Evolutionary conservation across 805 yeast species (phyloP).

Genomic region (Metschnikowia matae): DNA sequence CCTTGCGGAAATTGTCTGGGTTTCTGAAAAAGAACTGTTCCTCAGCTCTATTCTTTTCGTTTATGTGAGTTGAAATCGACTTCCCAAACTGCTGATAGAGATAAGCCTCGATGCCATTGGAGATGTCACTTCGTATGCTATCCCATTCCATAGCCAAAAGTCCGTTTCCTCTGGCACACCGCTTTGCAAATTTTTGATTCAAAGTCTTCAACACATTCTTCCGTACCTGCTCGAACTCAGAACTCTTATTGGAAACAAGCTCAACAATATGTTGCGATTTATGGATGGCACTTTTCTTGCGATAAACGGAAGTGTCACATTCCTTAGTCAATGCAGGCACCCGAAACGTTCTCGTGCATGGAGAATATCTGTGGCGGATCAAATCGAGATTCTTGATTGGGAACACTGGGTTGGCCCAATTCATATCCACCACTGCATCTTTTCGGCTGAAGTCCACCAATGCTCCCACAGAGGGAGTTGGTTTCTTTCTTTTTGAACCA

Average conservation of each 20-base stretch:
- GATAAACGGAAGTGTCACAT: slow-evolving; percentile 18
- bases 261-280: slow-evolving; percentile 26
- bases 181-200: slow-evolving; percentile 33
- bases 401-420: slow-evolving; percentile 17
- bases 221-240: slow-evolving; percentile 26
- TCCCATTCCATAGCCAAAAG: slow-evolving; percentile 42
- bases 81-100: slow-evolving; percentile 34
- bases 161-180: slow-evolving; percentile 32
- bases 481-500: slow-evolving; percentile 14
- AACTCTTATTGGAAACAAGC: slow-evolving; percentile 25
- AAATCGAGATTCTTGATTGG: slow-evolving; percentile 22
- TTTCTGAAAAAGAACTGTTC: slow-evolving; percentile 13
- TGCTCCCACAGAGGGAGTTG: slow-evolving; percentile 15
- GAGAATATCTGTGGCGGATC: slow-evolving; percentile 1
- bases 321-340: slow-evolving; percentile 14
- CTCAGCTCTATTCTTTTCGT: slow-evolving; percentile 13
- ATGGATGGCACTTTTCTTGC: slow-evolving; percentile 19
- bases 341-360: slow-evolving; percentile 3
- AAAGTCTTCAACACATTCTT: slow-evolving; percentile 29
- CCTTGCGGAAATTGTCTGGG: slow-evolving; percentile 10
- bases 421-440: slow-evolving; percentile 5
- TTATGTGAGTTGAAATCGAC: slow-evolving; percentile 6
- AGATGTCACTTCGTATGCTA: slow-evolving; percentile 35
- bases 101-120: slow-evolving; percentile 34
- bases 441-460: slow-evolving; percentile 12